Percentiles rank a stretch among this genome's conserved stretches.
These are phyloP conservation scores for Musa balbisiana DNA, from an alignment of 202 grass and related monocot species.

Conservation along the genomic window DNA sequence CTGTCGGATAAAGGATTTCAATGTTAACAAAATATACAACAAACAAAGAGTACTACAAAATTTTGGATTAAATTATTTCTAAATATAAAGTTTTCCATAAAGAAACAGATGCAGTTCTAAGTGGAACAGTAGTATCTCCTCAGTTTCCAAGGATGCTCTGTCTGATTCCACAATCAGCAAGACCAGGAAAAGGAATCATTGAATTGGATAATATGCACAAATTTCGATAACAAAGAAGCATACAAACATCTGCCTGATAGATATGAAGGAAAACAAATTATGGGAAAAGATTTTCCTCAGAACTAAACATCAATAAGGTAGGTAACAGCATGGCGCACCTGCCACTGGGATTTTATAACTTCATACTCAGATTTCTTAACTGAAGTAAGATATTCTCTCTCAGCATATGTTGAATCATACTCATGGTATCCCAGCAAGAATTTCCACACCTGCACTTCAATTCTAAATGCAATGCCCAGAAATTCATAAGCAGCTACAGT, in stretches of 20 bases:
- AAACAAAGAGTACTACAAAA: no score
- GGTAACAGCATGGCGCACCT: constrained; percentile 35
- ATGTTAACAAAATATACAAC: no score
- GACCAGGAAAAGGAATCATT: not conserved
- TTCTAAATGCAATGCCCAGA: constrained; percentile 2
- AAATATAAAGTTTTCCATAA: not conserved
- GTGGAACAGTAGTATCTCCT: not conserved
- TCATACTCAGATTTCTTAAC: constrained; percentile 79
- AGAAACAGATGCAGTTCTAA: not conserved
- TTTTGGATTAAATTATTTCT: no score
- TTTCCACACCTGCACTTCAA: constrained; percentile 80
- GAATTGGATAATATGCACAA: not conserved
- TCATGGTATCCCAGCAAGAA: constrained; percentile 85
- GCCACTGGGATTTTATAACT: constrained; percentile 89
- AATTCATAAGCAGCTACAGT: constrained; percentile 5
- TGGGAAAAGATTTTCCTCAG: not conserved
- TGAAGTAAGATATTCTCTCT: constrained; percentile 73
- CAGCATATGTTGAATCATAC: constrained; percentile 96
- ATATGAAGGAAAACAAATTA: not conserved
- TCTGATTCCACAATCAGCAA: no score
- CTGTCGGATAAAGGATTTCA: no score
- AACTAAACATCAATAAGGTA: not conserved
- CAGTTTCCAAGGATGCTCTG: no score
- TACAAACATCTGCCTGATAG: not conserved
- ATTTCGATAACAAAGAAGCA: not conserved